Evolutionary conservation across 1,284 basidiomycete species (phyloP).

Genomic region (Leccinum brunneo-olivaceum): DNA sequence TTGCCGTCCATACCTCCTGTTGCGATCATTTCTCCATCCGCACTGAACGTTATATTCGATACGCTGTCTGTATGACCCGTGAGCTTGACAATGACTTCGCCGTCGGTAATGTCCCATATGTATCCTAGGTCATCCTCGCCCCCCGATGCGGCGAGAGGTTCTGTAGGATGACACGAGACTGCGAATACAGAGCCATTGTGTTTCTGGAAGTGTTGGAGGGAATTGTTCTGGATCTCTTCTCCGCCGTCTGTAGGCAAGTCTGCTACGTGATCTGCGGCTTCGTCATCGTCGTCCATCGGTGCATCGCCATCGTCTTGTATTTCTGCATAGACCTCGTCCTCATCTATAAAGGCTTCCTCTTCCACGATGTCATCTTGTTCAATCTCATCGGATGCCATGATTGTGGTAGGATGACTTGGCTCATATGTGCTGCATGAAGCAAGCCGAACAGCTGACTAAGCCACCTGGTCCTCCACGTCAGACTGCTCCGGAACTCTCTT

Average conservation of each 20-base stretch:
- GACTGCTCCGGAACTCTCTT: constrained; percentile 5
- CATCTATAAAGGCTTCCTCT: constrained; percentile 48
- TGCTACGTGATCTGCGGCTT: constrained; percentile 36
- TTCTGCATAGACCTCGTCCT: constrained; percentile 59
- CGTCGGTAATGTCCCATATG: constrained; percentile 86
- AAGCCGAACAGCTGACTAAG: constrained; percentile 21
- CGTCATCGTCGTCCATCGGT: constrained; percentile 73
- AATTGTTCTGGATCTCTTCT: constrained; percentile 49
- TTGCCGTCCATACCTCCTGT: constrained; percentile 98
- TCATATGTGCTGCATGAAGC: too few species aligned
- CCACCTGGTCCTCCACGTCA: constrained; percentile 27
- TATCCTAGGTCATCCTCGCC: constrained; percentile 95
- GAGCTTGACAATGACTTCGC: constrained; percentile 76
- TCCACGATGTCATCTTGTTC: constrained; percentile 32
- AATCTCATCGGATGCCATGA: constrained; percentile 18
- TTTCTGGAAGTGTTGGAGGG: constrained; percentile 56
- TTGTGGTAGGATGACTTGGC: too few species aligned
- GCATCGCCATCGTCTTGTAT: constrained; percentile 62
- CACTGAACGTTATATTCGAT: constrained; percentile 72
- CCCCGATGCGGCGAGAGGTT: constrained; percentile 83
- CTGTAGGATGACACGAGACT: constrained; percentile 79
- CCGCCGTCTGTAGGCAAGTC: constrained; percentile 34
- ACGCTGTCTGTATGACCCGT: constrained; percentile 94
- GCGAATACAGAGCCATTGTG: constrained; percentile 81
- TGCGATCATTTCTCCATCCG: constrained; percentile 86